Evolutionary conservation across 2,329 filamentous ascomycete genomes (phyloP), one percentile per base, ranked within the genome.

Genomic region (Aspergillus caelatus): DNA sequence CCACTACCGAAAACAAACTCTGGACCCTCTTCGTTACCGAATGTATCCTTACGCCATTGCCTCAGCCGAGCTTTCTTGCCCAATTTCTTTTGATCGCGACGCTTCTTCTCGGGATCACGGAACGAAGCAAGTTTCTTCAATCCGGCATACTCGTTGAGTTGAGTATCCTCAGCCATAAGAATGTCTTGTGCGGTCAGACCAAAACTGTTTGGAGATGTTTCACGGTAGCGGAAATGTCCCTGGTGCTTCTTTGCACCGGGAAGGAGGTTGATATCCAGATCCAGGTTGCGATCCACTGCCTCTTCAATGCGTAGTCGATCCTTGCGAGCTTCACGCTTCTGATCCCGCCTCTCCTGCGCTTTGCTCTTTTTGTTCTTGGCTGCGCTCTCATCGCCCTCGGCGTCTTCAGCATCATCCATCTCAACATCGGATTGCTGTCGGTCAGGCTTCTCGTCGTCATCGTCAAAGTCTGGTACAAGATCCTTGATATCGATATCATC

Each of bases 401-500:
- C 76, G 0, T 79, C 80, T 0, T 74, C 78, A 11, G 62, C 75
- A 9, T 79, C 78, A 11, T 77, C 80, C 70, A 71, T 70, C 78
- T 85, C 83, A 1, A 79, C 81, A 66, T 89, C 86, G 6, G 87
- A 86, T 1, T 90, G 79, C 1, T 80, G 80, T 63, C 91, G 79
- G 1, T 81, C 80, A 23, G 87, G 85, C 57, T 83, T 65, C n/a
- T 75, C 72, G 80, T 87, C 86, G 30, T 92, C 90, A n/a, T 92
- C 91, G 23, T 92, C 88, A 74, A 96, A 97, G 65, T 96, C 92
- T 1, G 93, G 93, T 32, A 97, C 82, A 57, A 97, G 85, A 76
- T 97, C 94, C 65, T 91, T 93, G 81, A 99, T 98, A 75, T 98
- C 94, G 71, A 99, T 97, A 75, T 99, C 95, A 73, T 98, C 93